Conservation (phyloP, 495 filamentous ascomycete species). For the Hypoxylon perforatum region DNA sequence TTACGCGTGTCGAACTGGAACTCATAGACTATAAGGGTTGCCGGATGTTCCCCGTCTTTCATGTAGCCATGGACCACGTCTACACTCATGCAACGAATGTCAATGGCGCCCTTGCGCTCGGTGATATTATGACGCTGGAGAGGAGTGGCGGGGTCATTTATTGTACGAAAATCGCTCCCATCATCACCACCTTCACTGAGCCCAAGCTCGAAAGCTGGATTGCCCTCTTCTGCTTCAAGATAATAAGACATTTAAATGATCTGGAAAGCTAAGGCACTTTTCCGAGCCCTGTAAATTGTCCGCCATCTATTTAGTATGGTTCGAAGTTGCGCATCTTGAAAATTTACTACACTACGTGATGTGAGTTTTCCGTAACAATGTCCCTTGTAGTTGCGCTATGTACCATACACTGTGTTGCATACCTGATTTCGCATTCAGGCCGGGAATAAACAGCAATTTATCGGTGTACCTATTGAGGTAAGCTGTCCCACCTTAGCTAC, state of each 20-base stretch:
- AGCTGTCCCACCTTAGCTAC: too few relatives aligned
- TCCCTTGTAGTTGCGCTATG: too few relatives aligned
- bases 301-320: too few relatives aligned
- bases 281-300: too few relatives aligned
- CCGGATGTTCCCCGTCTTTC: not conserved
- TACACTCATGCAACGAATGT: slow-evolving; percentile 26
- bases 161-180: slow-evolving; percentile 29
- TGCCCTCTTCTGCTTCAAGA: not conserved
- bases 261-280: too few relatives aligned
- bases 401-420: too few relatives aligned
- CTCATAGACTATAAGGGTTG: slow-evolving; percentile 35
- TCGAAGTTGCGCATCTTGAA: too few relatives aligned
- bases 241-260: slow-evolving; percentile 2
- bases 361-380: too few relatives aligned
- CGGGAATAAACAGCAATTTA: too few relatives aligned
- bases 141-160: slow-evolving; percentile 36
- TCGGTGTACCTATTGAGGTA: too few relatives aligned
- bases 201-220: slow-evolving; percentile 1
- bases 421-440: too few relatives aligned
- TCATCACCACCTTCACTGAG: not conserved
- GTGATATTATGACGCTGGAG: slow-evolving; percentile 34
- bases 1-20: slow-evolving; percentile 38
- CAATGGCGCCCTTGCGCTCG: slow-evolving; percentile 37
- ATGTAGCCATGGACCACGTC: slow-evolving; percentile 37
- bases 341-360: too few relatives aligned